Conservation (phyloP, 164 flowering plant species). For the Nymphaea thermarum region DNA sequence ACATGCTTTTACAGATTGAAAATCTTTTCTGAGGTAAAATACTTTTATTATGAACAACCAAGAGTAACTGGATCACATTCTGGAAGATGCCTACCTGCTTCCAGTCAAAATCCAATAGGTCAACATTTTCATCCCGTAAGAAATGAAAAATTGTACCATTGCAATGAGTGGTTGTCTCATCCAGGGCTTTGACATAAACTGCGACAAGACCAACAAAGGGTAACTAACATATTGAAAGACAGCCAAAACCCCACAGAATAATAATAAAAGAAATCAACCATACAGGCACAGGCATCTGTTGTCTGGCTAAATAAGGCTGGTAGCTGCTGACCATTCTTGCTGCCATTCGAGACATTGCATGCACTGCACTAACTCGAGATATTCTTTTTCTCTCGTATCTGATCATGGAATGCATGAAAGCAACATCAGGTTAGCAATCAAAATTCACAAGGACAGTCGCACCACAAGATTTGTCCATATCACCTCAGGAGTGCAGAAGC, state of each 20-base stretch:
- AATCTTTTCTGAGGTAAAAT: neutral
- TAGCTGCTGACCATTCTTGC: conserved; percentile 14
- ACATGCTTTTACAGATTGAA: neutral
- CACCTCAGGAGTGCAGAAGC: conserved; percentile 19
- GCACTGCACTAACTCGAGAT: conserved; percentile 15
- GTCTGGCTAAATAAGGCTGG: conserved; percentile 13
- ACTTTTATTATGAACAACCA: neutral
- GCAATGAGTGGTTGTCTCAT: conserved; percentile 11
- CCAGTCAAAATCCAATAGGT: conserved; percentile 16
- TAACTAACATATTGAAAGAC: too few relatives aligned
- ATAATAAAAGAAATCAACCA: conserved; percentile 2
- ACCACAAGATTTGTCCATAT: neutral
- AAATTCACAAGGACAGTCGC: neutral
- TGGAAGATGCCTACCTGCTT: conserved; percentile 10
- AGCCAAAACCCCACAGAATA: neutral
- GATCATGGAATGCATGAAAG: neutral
- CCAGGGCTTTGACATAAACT: conserved; percentile 10
- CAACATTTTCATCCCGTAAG: conserved; percentile 9
- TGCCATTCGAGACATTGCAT: conserved; percentile 21
- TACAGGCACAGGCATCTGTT: conserved; percentile 14
- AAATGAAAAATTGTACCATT: conserved; percentile 6
- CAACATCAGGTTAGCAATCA: neutral
- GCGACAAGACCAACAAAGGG: conserved; percentile 4
- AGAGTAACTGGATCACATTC: neutral
- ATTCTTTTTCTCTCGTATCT: conserved; percentile 25